phyloP scores from a whole-genome alignment of 2,329 filamentous ascomycete species.

The Teratosphaeria viscida region DNA sequence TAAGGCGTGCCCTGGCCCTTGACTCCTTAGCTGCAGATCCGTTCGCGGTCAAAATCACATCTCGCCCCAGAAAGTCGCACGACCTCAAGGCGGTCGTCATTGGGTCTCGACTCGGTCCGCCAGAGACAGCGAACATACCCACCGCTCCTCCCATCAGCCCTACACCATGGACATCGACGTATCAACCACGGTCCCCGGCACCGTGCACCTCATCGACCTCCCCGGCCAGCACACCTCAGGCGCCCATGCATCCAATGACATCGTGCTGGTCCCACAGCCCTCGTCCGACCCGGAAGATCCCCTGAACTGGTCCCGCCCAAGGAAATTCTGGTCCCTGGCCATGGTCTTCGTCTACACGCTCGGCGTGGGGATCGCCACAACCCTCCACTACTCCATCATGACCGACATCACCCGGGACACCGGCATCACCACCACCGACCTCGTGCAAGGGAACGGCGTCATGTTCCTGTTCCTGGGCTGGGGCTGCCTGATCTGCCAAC shows the following conservation, averaged over 20 bases:
- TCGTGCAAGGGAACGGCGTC: not conserved
- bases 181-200: slow-evolving; percentile 26
- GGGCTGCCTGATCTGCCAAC: slow-evolving; percentile 43
- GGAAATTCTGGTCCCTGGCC: slow-evolving; percentile 33
- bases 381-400: slow-evolving; percentile 30
- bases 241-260: slow-evolving; percentile 22
- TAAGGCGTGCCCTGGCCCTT: no score
- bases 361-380: slow-evolving; percentile 13
- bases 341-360: slow-evolving; percentile 41
- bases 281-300: slow-evolving; percentile 29
- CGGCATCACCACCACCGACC: not conserved
- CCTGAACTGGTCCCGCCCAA: slow-evolving; percentile 19
- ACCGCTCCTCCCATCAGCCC: not conserved
- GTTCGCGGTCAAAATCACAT: not conserved
- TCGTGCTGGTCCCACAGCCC: slow-evolving; percentile 31
- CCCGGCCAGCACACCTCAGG: slow-evolving; percentile 30
- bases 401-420: slow-evolving; percentile 37
- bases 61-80: not conserved
- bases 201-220: slow-evolving; percentile 34
- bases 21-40: not conserved
- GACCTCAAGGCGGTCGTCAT: not conserved
- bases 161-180: not conserved
- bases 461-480: slow-evolving; percentile 14
- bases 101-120: not conserved
- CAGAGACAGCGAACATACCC: not conserved